A percentile compares a stretch with the other conserved stretches of the same genome.
Conservation (phyloP, 148 eudicot species). For the Chenopodium album region DNA sequence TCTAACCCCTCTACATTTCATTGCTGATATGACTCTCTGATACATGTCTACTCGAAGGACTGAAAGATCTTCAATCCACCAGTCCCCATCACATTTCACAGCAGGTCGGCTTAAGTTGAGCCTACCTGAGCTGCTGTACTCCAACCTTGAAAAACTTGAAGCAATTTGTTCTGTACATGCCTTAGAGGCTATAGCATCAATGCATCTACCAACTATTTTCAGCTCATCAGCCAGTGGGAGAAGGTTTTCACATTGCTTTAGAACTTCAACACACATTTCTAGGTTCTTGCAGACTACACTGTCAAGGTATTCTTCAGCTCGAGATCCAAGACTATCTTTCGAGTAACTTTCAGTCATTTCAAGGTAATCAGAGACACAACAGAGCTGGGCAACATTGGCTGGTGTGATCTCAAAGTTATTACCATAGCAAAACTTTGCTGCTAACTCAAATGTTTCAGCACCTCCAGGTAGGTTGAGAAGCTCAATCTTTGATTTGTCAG, state of each 20-base stretch:
- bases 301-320: conserved; percentile 76
- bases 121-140: conserved; percentile 93
- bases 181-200: conserved; percentile 88
- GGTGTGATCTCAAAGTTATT: conserved; percentile 84
- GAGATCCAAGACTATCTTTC: conserved; percentile 69
- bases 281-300: conserved; percentile 72
- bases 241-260: conserved; percentile 75
- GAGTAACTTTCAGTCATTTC: conserved; percentile 78
- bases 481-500: conserved; percentile 56
- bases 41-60: conserved; percentile 71
- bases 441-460: conserved; percentile 73
- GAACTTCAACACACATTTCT: conserved; percentile 78
- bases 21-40: conserved; percentile 70
- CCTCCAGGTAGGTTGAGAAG: conserved; percentile 75
- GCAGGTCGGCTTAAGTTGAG: conserved; percentile 80
- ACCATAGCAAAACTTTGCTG: conserved; percentile 91
- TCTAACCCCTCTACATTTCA: conserved; percentile 91
- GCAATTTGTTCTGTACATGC: conserved; percentile 92
- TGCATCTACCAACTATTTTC: conserved; percentile 62
- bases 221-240: conserved; percentile 91
- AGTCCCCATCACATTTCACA: conserved; percentile 70
- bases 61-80: conserved; percentile 94
- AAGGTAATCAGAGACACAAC: conserved; percentile 75
- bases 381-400: conserved; percentile 73
- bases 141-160: conserved; percentile 89